phyloP scores from a whole-genome alignment of 2,329 filamentous ascomycete genomes.

The Lachnellula arida region DNA sequence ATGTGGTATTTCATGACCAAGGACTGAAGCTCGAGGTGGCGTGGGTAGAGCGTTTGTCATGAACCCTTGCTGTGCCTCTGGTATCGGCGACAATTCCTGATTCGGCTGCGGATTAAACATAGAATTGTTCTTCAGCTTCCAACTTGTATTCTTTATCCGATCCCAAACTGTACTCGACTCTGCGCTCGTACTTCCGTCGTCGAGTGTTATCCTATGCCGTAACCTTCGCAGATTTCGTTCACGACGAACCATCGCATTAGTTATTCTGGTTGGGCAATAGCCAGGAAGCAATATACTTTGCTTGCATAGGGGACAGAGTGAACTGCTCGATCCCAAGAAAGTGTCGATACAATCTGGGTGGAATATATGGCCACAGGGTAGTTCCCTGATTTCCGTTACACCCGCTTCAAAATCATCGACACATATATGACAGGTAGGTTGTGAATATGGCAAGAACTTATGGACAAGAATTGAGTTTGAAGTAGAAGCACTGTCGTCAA shows the following conservation, averaged over 20 bases:
- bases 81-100: conserved; percentile 5
- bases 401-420: conserved; percentile 71
- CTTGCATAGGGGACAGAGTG: conserved; percentile 89
- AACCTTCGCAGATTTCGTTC: conserved; percentile 62
- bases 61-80: conserved; percentile 13
- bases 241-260: conserved; percentile 80
- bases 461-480: conserved; percentile 14
- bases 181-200: conserved; percentile 12
- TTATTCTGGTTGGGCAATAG: conserved; percentile 62
- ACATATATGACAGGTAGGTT: conserved; percentile 87
- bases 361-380: conserved; percentile 89
- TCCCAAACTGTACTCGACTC: not conserved
- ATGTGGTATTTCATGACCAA: not conserved
- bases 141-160: conserved; percentile 9
- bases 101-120: not conserved
- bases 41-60: conserved; percentile 7
- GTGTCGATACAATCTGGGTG: conserved; percentile 88
- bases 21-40: conserved; percentile 1
- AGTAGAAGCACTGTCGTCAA: conserved; percentile 14
- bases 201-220: conserved; percentile 20
- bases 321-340: conserved; percentile 73
- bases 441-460: conserved; percentile 51
- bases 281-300: conserved; percentile 69
- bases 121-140: conserved; percentile 8
- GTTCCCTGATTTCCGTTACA: conserved; percentile 70